A percentile compares a stretch with the other conserved stretches of the same genome.
Evolutionary conservation across 1,139 yeast species (phyloP).

Genomic region (Lodderomyces oxycetoniae): DNA sequence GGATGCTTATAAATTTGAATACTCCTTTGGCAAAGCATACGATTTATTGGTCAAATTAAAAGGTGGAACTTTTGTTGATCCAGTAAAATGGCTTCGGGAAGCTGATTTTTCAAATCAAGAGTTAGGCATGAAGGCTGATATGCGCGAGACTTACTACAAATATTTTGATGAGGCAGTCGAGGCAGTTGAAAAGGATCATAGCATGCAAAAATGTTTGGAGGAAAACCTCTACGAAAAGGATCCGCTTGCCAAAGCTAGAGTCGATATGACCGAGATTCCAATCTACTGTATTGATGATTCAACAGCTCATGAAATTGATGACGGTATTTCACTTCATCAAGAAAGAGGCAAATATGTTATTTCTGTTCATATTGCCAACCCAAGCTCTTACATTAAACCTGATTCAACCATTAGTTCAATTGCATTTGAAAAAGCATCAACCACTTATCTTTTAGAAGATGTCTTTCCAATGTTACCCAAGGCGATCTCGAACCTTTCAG

Average conservation of each 20-base stretch:
- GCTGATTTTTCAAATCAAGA: conserved; percentile 38
- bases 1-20: conserved; percentile 32
- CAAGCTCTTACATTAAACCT: conserved; percentile 58
- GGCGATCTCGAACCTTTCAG: conserved; percentile 48
- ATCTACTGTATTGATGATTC: conserved; percentile 83
- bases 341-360: conserved; percentile 36
- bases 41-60: conserved; percentile 30
- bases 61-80: conserved; percentile 33
- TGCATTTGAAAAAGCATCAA: conserved; percentile 60
- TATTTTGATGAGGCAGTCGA: conserved; percentile 18
- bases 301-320: conserved; percentile 88
- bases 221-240: conserved; percentile 32
- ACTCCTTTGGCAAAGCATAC: conserved; percentile 45
- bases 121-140: conserved; percentile 33
- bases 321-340: conserved; percentile 67
- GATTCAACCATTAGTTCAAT: conserved; percentile 47
- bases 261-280: conserved; percentile 38
- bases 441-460: conserved; percentile 71
- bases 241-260: conserved; percentile 28
- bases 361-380: conserved; percentile 84
- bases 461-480: conserved; percentile 68
- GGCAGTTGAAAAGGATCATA: conserved; percentile 1
- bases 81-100: conserved; percentile 43
- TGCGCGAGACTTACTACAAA: conserved; percentile 41
- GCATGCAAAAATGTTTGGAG: neutral